Percentiles rank a stretch among this genome's conserved stretches.
Evolutionary conservation across 2,329 filamentous ascomycete species (phyloP).

Genomic region (Calonectria henricotiae): DNA sequence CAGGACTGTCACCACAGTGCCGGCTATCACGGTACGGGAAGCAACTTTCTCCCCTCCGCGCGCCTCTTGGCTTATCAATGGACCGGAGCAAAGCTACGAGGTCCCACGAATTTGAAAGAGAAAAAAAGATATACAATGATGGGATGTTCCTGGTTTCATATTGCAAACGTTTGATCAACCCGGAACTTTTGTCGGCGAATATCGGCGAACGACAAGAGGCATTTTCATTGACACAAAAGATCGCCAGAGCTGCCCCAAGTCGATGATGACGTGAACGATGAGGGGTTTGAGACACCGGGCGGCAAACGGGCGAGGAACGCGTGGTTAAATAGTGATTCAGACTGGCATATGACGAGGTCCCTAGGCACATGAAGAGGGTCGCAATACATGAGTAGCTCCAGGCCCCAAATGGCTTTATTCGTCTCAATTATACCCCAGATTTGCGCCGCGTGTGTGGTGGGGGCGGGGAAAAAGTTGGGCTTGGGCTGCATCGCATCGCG

Average conservation of each 20-base stretch:
- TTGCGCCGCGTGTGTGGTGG: slow-evolving; percentile 39
- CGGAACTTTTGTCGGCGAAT: background rate
- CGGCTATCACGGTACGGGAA: background rate
- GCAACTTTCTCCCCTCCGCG: background rate
- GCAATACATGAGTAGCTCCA: slow-evolving; percentile 19
- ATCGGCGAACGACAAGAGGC: background rate
- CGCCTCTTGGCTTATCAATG: background rate
- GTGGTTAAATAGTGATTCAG: slow-evolving; percentile 22
- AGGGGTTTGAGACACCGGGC: slow-evolving; percentile 22
- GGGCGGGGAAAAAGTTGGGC: slow-evolving; percentile 45
- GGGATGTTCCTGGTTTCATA: background rate
- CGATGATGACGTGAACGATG: slow-evolving; percentile 23
- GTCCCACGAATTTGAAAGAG: background rate
- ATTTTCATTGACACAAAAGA: background rate
- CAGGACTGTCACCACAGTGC: background rate
- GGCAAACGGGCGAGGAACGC: slow-evolving; percentile 22
- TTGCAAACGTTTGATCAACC: background rate
- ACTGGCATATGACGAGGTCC: slow-evolving; percentile 11
- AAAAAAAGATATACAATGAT: background rate
- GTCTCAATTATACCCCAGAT: slow-evolving; percentile 34
- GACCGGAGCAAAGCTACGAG: background rate
- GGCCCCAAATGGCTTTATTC: slow-evolving; percentile 33
- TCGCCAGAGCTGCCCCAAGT: background rate
- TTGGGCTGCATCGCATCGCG: slow-evolving; percentile 33
- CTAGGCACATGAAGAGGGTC: slow-evolving; percentile 24